Base-by-base conservation (phyloP, 306 rosid species). In the Hylodesmum podocarpum region DNA sequence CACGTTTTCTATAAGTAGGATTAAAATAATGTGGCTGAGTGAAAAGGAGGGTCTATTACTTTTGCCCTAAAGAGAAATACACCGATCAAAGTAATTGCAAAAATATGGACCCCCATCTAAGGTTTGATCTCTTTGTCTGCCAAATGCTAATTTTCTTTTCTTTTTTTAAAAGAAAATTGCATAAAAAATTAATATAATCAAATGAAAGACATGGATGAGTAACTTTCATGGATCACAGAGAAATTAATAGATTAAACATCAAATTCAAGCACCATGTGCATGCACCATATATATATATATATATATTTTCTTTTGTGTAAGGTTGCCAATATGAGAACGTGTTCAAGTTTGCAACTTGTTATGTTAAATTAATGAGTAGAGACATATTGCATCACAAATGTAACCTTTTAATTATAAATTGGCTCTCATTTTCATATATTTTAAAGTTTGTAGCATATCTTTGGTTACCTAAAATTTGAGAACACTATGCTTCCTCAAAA, bases 41-140 rank as follows among this genome's bases (percentile, higher is more conserved):
- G n/a, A n/a, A n/a, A 25, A 3, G 15, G 22, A 43, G 7, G 61
- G 12, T 46, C 50, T 8, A 19, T 46, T 75, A 62, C 62, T 39
- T 61, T 63, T 47, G 8, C 29, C 34, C 34, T 37, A 62, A 75
- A 62, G 31, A 73, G 21, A 73, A 57, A 57, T 40, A 27, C 12
- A 8, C 9, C 61, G 22, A 6, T 43, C 70, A 18, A 43, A 61
- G 29, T 31, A 74, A 59, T 74, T 43, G 78, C 47, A 4, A 39
- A 4, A 39, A 73, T 19, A 61, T 63, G 79, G 37, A 19, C 63
- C 72, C 79, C 79, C 79, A 21, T 63, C 50, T 46, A 9, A 9
- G 1, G 19, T 46, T 75, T 62, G 18, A 62, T 75, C 12, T 50
- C 71, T 46, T 62, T 31, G 27, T 75, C 62, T 46, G 25, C 9